Base-by-base conservation (phyloP, 805 yeast genomes). In the Candida maesae region DNA sequence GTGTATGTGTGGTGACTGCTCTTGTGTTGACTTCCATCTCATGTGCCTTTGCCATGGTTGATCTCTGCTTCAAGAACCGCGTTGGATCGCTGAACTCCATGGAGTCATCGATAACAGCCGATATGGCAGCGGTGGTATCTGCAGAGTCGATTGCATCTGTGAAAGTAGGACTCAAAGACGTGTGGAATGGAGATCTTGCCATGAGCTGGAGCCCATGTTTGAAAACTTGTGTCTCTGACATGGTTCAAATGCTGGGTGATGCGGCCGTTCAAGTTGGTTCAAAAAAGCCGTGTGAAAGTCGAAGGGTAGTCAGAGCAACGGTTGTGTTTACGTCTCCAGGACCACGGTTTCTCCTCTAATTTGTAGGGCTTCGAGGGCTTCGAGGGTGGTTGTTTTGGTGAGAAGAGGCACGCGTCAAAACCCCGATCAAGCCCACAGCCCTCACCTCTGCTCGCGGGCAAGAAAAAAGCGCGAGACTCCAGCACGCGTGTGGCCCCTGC, bases 151-250 rank as follows among this genome's bases (percentile, higher is more conserved):
- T 19, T 3, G 33, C 32, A 0, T 39, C 31, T 14, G 36, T 35
- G 32, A 45, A 40, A 12, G 41, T 41, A 6, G 35, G 33, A 1
- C 52, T 39, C 14, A 53, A 47, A 5, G 52, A 36, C 21, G 38
- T 30, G 26, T 49, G 51, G 42, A 53, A 55, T 1, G 60, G 60
- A 0, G 58, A 45, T 26, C 38, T 35, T 3, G 33, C 44, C 47
- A 47, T 36, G 16, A 47, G 46, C 17, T 43, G 47, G 5, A 53
- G 33, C 3, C 53, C 49, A 13, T 39, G 45, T 5, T 37, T 33
- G 6, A 43, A 19, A n/a, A 45, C 38, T 3, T 39, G 33, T 18
- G 38, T 25, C 17, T 39, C 45, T 5, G 41, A 10, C 47, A 44
- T 44, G n/a, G n/a, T n/a, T n/a, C n/a, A n/a, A n/a, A n/a, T n/a